Conservation (phyloP, 805 yeast genomes). For the Candida gorgasii region DNA sequence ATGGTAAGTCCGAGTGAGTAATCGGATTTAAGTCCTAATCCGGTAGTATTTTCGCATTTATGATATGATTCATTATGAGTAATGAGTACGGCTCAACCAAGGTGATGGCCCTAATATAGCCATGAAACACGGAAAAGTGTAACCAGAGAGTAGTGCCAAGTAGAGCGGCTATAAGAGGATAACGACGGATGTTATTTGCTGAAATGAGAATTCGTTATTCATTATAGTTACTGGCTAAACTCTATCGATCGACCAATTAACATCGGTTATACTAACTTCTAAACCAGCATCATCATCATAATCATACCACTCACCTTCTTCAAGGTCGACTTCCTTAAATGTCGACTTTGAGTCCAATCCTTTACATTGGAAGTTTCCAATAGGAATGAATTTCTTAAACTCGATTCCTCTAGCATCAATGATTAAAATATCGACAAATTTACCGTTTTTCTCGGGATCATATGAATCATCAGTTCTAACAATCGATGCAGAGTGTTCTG, state of each 20-base stretch:
- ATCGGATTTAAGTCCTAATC: not conserved
- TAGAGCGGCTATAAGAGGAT: no score
- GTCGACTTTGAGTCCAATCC: conserved; percentile 53
- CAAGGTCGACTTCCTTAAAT: conserved; percentile 67
- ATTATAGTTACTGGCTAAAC: no score
- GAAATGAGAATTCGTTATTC: no score
- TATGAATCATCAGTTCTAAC: conserved; percentile 31
- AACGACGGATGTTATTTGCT: no score
- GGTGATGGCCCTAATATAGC: no score
- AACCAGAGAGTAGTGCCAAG: no score
- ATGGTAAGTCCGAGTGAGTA: not conserved
- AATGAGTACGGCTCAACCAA: not conserved
- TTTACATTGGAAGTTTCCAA: conserved; percentile 57
- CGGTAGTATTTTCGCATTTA: not conserved
- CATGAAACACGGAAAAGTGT: no score
- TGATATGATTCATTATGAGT: conserved; percentile 1
- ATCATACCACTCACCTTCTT: conserved; percentile 90
- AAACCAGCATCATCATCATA: conserved; percentile 81
- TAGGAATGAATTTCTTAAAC: conserved; percentile 64
- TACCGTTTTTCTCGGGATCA: conserved; percentile 42
- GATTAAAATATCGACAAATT: conserved; percentile 52
- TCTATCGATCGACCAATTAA: conserved; percentile 61
- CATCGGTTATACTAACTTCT: conserved; percentile 80
- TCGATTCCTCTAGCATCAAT: conserved; percentile 89
- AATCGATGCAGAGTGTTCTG: conserved; percentile 39